Evolutionary conservation across 139 green algal species (phyloP).

Genomic region (Tetradesmus lagerheimii): DNA sequence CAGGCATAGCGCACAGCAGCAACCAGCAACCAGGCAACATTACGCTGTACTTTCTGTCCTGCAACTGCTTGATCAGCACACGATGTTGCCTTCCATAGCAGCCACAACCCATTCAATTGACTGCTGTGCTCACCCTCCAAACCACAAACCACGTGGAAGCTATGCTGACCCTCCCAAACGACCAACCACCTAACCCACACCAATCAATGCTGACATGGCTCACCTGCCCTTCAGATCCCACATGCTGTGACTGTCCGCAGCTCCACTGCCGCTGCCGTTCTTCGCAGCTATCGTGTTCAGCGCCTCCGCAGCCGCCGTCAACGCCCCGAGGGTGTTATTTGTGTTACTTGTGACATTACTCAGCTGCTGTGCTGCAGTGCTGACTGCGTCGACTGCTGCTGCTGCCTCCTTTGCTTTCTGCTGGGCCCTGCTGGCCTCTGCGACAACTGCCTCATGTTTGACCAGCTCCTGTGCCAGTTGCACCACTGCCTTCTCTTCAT

Average conservation of each 20-base stretch:
- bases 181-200: no score
- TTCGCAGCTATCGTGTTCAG: constrained; percentile 41
- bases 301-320: constrained; percentile 49
- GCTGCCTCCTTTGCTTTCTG: constrained; percentile 62
- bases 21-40: no score
- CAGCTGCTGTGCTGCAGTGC: constrained; percentile 34
- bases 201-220: no score
- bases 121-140: no score
- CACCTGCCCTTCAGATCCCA: constrained; percentile 13
- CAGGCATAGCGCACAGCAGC: no score
- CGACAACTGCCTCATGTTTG: constrained; percentile 68
- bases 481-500: constrained; percentile 84
- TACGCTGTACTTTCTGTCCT: no score
- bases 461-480: constrained; percentile 82
- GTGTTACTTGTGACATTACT: constrained; percentile 11
- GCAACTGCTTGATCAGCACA: no score
- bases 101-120: no score
- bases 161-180: no score
- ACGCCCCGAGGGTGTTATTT: constrained; percentile 48
- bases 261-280: neutral
- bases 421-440: constrained; percentile 57
- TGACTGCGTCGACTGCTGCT: constrained; percentile 51
- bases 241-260: neutral
- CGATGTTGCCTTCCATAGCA: no score
- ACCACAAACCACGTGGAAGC: no score